Evolutionary conservation across 257 asterid genomes (phyloP).

Genomic region (Solanum etuberosum): DNA sequence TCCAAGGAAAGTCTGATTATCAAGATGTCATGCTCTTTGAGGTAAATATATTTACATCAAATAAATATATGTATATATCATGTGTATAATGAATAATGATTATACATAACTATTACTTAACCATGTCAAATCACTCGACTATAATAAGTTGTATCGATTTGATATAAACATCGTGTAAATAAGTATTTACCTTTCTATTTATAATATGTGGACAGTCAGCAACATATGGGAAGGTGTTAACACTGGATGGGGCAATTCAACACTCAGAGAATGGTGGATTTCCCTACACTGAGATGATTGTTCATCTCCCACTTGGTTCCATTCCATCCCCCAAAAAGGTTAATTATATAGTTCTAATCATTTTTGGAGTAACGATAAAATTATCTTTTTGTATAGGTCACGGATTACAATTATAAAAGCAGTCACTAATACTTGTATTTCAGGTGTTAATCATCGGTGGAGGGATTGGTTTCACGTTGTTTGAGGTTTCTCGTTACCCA

Average conservation of each 20-base stretch:
- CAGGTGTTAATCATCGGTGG: conserved; percentile 13
- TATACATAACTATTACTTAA: too few relatives aligned
- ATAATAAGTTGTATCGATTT: neutral
- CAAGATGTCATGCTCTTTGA: conserved; percentile 15
- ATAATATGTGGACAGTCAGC: neutral
- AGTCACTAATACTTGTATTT: neutral
- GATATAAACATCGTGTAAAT: neutral
- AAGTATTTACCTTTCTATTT: too few relatives aligned
- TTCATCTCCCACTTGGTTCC: conserved; percentile 13
- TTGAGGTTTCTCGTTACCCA: conserved; percentile 8
- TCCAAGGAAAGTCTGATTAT: conserved; percentile 8
- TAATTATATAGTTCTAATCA: neutral
- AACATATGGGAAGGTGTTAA: conserved; percentile 8
- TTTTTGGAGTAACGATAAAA: neutral
- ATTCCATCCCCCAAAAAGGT: conserved; percentile 9
- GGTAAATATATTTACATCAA: neutral
- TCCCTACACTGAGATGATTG: conserved; percentile 13
- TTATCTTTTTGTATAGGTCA: neutral
- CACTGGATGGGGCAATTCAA: conserved; percentile 14
- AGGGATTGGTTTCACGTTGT: conserved; percentile 3
- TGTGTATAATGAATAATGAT: neutral
- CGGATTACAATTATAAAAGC: neutral
- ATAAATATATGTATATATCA: too few relatives aligned
- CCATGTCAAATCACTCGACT: neutral
- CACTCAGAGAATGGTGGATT: conserved; percentile 11